phyloP scores from a whole-genome alignment of 805 yeast species.

The Kuraishia borneana region DNA sequence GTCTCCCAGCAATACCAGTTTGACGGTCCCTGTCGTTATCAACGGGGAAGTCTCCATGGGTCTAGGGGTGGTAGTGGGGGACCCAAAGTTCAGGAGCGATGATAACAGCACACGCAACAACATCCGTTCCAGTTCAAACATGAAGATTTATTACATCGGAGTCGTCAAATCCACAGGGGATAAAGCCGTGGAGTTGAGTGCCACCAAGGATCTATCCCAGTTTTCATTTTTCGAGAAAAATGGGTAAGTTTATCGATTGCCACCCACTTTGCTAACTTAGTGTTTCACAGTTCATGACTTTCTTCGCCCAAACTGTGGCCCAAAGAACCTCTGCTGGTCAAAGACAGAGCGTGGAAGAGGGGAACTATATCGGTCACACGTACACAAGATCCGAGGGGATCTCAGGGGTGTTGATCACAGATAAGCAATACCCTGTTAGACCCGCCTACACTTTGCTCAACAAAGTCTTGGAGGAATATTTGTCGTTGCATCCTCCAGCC shows the following conservation, averaged over 20 bases:
- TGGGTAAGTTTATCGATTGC: constrained; percentile 16
- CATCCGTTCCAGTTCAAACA: constrained; percentile 16
- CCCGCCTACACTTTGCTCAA: constrained; percentile 92
- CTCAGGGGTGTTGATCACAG: constrained; percentile 86
- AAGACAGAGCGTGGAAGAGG: constrained; percentile 92
- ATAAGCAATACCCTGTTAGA: constrained; percentile 91
- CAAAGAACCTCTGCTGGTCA: constrained; percentile 82
- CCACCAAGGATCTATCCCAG: constrained; percentile 73
- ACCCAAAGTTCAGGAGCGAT: neutral
- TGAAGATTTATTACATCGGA: constrained; percentile 91
- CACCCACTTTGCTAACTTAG: constrained; percentile 14
- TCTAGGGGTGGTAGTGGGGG: neutral
- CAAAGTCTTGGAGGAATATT: constrained; percentile 83
- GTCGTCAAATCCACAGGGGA: constrained; percentile 56
- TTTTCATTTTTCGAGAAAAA: constrained; percentile 84
- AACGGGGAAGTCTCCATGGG: neutral
- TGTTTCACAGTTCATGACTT: constrained; percentile 90
- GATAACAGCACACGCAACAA: neutral
- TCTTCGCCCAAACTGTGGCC: constrained; percentile 84
- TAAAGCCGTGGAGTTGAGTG: constrained; percentile 63
- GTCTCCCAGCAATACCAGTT: constrained; percentile 47
- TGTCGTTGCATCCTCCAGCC: constrained; percentile 64
- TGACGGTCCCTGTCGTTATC: constrained; percentile 14
- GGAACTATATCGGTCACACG: constrained; percentile 83
- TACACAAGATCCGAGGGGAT: constrained; percentile 84